Evolutionary conservation across 352 stramenopile genomes (phyloP).

Genomic region (Globisporangium nodosum): DNA sequence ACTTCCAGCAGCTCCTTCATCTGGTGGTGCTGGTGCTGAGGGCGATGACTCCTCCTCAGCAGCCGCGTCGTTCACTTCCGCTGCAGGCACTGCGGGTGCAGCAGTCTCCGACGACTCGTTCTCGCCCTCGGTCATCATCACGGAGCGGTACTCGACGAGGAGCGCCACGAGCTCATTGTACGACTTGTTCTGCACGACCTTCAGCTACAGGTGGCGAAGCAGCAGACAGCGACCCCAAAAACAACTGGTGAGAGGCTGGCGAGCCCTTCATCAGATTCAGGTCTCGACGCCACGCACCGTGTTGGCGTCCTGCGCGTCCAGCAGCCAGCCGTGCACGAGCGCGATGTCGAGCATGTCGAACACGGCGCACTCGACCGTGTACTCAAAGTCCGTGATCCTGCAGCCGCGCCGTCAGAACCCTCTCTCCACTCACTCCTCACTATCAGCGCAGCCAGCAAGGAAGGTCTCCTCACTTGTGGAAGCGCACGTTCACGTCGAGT

Average conservation of each 20-base stretch:
- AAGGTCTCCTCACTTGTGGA: slow-evolving; percentile 68
- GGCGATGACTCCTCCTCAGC: not conserved
- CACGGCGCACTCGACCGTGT: slow-evolving; percentile 90
- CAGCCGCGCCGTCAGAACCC: not conserved
- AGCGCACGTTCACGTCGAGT: slow-evolving; percentile 98
- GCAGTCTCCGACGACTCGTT: slow-evolving; percentile 11
- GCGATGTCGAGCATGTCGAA: slow-evolving; percentile 96
- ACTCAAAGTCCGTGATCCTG: slow-evolving; percentile 92
- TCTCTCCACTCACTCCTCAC: slow-evolving; percentile 1
- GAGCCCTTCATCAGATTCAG: not conserved
- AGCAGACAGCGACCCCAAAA: not conserved
- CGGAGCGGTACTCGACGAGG: slow-evolving; percentile 85
- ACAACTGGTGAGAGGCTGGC: not conserved
- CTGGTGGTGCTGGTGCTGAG: slow-evolving; percentile 4
- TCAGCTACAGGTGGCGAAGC: slow-evolving; percentile 19
- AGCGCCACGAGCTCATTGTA: slow-evolving; percentile 98
- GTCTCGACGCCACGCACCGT: slow-evolving; percentile 29
- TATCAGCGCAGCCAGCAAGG: not conserved
- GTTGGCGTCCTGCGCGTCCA: slow-evolving; percentile 88
- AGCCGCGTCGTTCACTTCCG: slow-evolving; percentile 6
- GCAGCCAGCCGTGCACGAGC: slow-evolving; percentile 97
- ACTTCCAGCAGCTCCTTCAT: slow-evolving; percentile 1
- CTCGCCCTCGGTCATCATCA: slow-evolving; percentile 56
- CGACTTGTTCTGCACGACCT: slow-evolving; percentile 86
- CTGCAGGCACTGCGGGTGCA: not conserved